Evolutionary conservation across 139 green algal species (phyloP), one percentile per base, ranked within the genome.

Genomic region (Micractinium sp.): DNA sequence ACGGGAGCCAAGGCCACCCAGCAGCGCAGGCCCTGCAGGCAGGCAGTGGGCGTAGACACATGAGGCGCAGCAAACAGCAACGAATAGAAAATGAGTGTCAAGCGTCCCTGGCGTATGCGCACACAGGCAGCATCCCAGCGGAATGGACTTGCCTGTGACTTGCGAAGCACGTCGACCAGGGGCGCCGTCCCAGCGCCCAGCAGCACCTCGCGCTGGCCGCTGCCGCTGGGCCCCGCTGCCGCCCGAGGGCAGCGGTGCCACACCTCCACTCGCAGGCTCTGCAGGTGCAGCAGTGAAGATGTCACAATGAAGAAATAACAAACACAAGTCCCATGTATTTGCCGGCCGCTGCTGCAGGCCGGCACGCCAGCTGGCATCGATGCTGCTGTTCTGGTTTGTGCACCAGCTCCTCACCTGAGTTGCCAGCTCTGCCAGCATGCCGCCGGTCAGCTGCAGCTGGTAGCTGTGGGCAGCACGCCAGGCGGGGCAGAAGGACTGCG

Each of bases 81-180:
- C 3, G 29, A 15, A 36, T 27, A 69, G 19, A 66, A 16, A 23
- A 79, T 16, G 9, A 47, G 47, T 56, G 47, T 56, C 47, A 56
- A 56, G 47, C 47, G 47, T 56, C 47, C 47, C 47, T 16, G 41
- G 73, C 15, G 74, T 35, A 16, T n/a, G 9, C 33, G 27, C 33
- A 81, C 16, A 29, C 76, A 81, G 76, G 38, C 33, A 81, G 35
- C 33, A 81, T 20, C 4, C 35, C 38, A 36, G 77, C 14, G 23
- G 4, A 41, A 29, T 81, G 77, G 25, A 29, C 63, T 20, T 67
- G 79, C 83, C 83, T 87, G 83, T 1, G 63, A 66, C 66, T 87
- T 87, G 67, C 83, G 83, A 2, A 87, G 83, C 83, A 87, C 83
- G 33, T 87, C 83, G 66, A 87, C 27, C 29, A 87, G 67, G 2